These are phyloP conservation scores for Exophiala aquamarina DNA, from an alignment of 2,329 filamentous ascomycete genomes.

Conservation along the genomic window DNA sequence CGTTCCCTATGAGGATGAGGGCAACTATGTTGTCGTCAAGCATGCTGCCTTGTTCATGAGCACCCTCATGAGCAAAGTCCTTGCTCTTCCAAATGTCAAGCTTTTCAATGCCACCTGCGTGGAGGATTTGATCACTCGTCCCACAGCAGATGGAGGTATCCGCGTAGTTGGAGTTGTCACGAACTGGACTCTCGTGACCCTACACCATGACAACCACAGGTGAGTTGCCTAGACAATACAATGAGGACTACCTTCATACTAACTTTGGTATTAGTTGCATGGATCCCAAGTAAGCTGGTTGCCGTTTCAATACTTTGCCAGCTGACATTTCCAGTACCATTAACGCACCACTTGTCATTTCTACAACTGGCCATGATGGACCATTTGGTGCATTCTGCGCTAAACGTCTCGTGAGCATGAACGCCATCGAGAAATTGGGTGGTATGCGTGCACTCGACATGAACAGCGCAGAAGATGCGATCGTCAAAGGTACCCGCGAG, in stretches of 20 bases:
- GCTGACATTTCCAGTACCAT: conserved; percentile 63
- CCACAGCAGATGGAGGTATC: conserved; percentile 53
- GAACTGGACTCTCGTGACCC: conserved; percentile 90
- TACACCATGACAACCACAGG: conserved; percentile 87
- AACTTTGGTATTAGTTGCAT: no score
- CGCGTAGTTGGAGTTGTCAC: conserved; percentile 87
- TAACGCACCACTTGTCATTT: conserved; percentile 85
- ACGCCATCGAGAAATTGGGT: conserved; percentile 75
- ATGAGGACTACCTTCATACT: no score
- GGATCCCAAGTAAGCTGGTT: conserved; percentile 64
- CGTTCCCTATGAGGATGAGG: conserved; percentile 84
- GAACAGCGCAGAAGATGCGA: conserved; percentile 87
- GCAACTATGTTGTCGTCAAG: conserved; percentile 87
- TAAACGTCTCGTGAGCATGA: conserved; percentile 89
- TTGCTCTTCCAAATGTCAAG: conserved; percentile 87
- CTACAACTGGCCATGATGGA: conserved; percentile 86
- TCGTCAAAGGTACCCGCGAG: conserved; percentile 88
- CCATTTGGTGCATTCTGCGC: conserved; percentile 89
- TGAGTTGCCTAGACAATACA: no score
- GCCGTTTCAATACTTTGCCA: background rate
- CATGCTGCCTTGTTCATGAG: conserved; percentile 91
- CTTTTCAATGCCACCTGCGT: conserved; percentile 93
- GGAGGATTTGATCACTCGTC: conserved; percentile 87
- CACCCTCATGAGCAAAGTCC: conserved; percentile 78
- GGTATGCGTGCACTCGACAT: conserved; percentile 94